phyloP scores from a whole-genome alignment of 495 filamentous ascomycete species.

The Schizothecium vesticola region DNA sequence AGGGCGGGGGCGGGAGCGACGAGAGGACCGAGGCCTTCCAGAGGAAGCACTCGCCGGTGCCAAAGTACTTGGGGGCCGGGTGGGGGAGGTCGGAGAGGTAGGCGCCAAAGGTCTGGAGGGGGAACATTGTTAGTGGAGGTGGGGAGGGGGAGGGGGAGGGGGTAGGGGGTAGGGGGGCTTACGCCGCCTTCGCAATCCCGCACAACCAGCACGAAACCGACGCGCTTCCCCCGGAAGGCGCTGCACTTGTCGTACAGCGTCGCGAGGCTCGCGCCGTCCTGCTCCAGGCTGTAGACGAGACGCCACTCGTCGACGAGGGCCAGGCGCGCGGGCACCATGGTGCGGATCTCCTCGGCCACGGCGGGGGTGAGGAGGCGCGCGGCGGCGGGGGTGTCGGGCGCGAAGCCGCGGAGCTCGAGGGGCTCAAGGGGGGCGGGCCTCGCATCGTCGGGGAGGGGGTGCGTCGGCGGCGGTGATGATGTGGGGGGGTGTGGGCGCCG shows the following conservation, averaged over 20 bases:
- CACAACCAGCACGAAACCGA: constrained; percentile 83
- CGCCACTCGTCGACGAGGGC: constrained; percentile 84
- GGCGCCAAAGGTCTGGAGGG: constrained; percentile 73
- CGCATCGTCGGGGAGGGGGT: constrained; percentile 29
- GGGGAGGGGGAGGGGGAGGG: too few species aligned
- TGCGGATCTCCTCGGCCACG: constrained; percentile 89
- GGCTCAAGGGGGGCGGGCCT: constrained; percentile 40
- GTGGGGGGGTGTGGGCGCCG: constrained; percentile 36
- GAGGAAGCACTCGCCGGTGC: constrained; percentile 96
- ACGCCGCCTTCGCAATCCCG: constrained; percentile 68
- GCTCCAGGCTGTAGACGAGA: constrained; percentile 84
- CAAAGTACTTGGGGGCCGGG: constrained; percentile 78
- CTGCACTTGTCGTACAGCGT: constrained; percentile 79
- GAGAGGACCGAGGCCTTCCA: constrained; percentile 72
- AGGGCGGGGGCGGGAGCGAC: constrained; percentile 66
- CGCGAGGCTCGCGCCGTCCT: constrained; percentile 78
- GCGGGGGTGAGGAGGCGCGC: constrained; percentile 57
- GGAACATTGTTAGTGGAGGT: background rate
- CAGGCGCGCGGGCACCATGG: constrained; percentile 77
- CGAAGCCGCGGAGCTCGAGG: constrained; percentile 37
- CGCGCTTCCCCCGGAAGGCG: constrained; percentile 57
- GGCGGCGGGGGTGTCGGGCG: constrained; percentile 30
- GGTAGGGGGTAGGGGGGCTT: constrained; percentile 26
- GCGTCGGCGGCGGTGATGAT: constrained; percentile 12
- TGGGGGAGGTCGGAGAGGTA: constrained; percentile 86